Evolutionary conservation across 1,284 basidiomycete genomes (phyloP).

Genomic region (Puccinia polysora): DNA sequence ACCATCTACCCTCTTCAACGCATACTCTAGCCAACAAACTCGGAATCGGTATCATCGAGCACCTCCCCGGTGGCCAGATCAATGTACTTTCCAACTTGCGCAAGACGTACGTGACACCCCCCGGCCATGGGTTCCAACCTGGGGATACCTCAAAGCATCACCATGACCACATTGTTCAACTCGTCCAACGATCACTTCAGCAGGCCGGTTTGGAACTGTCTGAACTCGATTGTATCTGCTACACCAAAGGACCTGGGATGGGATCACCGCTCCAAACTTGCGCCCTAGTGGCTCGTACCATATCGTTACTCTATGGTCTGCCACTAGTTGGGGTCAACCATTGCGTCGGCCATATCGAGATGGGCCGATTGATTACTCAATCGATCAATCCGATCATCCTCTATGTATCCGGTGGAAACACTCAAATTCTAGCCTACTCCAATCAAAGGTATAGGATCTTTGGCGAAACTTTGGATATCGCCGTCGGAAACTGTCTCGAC

Average conservation of each 20-base stretch:
- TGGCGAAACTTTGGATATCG: conserved; percentile 97
- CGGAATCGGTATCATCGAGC: conserved; percentile 88
- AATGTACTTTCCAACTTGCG: conserved; percentile 61
- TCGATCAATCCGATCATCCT: conserved; percentile 94
- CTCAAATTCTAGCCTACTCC: conserved; percentile 98
- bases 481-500: conserved; percentile 96
- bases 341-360: conserved; percentile 99
- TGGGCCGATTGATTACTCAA: conserved; percentile 91
- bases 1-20: background rate
- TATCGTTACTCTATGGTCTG: conserved; percentile 80
- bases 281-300: conserved; percentile 86
- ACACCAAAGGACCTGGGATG: conserved; percentile 82
- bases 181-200: conserved; percentile 68
- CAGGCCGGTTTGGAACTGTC: background rate
- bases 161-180: conserved; percentile 79
- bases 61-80: conserved; percentile 56
- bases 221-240: conserved; percentile 18
- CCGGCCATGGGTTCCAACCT: conserved; percentile 94
- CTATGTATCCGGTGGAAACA: conserved; percentile 98
- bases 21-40: conserved; percentile 85
- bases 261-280: conserved; percentile 93
- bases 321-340: conserved; percentile 97
- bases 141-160: conserved; percentile 93
- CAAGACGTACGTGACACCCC: conserved; percentile 97
- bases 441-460: conserved; percentile 96